Evolutionary conservation across 2,329 filamentous ascomycete species (phyloP), one percentile per base, ranked within the genome.

Genomic region (Diaporthe aspalathi): DNA sequence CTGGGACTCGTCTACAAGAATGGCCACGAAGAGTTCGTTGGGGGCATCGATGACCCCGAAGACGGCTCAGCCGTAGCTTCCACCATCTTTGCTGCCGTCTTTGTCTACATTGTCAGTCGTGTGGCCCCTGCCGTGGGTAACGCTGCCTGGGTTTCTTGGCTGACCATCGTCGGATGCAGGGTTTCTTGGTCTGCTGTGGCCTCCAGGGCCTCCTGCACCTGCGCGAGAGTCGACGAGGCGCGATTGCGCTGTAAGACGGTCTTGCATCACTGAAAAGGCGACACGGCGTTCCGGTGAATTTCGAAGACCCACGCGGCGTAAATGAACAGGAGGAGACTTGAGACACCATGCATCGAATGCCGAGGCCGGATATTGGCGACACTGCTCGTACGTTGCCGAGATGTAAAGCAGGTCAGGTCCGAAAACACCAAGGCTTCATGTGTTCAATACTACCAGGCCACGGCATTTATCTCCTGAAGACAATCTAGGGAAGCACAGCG

Each of bases 131-230:
- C 27, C 12, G n/a, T 14, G 45, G 62, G 24, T 11, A n/a, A 17
- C n/a, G n/a, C n/a, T n/a, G n/a, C n/a, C n/a, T n/a, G n/a, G 35
- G 27, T n/a, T 52, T 8, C 29, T 11, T 35, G 38, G 49, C 27
- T 52, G 62, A 53, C 16, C 60, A 2, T 72, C 16, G 2, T 27
- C 24, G 43, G 3, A 67, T 27, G 24, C 75, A 97, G 95, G 91
- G 88, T 22, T 98, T 98, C 86, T 89, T 98, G 70, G 87, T 97
- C 65, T 98, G 97, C 84, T 98, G 95, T 83, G 93, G 92, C 71
- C 89, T 95, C 76, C 95, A 98, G 82, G 95, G 94, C 74, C 89
- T 93, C 79, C 88, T 98, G 73, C 94, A 98, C 82, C 84, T 94
- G 77, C 91, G 94, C 81, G 92, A 95, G 82, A 94, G 90, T 83